phyloP scores from a whole-genome alignment of 805 yeast genomes.

The Pichia insulana region DNA sequence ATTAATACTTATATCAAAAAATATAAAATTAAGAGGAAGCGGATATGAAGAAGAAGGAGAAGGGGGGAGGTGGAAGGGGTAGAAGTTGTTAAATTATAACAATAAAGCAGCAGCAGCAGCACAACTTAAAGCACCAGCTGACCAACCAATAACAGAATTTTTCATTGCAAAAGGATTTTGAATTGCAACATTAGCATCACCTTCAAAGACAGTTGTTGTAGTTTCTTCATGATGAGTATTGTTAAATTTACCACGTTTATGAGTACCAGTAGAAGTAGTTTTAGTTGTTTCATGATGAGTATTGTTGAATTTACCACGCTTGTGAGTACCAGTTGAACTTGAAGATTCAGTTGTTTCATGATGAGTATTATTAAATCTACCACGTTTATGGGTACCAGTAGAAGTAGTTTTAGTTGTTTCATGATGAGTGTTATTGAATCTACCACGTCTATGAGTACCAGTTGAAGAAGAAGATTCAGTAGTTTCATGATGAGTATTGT shows the following conservation, averaged over 20 bases:
- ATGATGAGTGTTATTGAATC: constrained; percentile 39
- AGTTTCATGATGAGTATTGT: constrained; percentile 41
- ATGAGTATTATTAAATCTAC: constrained; percentile 43
- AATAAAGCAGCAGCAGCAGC: constrained; percentile 17
- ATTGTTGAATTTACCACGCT: constrained; percentile 46
- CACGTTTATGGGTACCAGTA: constrained; percentile 36
- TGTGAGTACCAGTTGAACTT: constrained; percentile 40
- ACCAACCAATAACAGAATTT: constrained; percentile 19
- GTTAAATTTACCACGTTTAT: constrained; percentile 48
- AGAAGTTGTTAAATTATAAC: too few species aligned
- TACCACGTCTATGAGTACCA: constrained; percentile 48
- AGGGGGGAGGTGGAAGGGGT: too few species aligned
- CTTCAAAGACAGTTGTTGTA: constrained; percentile 25
- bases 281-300: constrained; percentile 33
- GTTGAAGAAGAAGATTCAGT: constrained; percentile 28
- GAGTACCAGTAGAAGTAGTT: constrained; percentile 38
- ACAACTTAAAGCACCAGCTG: constrained; percentile 16
- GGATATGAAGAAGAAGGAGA: background rate
- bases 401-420: constrained; percentile 22
- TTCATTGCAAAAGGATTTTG: constrained; percentile 11
- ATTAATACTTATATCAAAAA: too few species aligned
- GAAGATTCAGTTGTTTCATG: constrained; percentile 20
- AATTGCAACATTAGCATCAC: constrained; percentile 16
- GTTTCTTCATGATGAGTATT: constrained; percentile 34
- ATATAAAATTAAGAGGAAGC: too few species aligned